Evolutionary conservation across 495 filamentous ascomycete species (phyloP), one percentile per base, ranked within the genome.

Genomic region (Annulohypoxylon stygium): DNA sequence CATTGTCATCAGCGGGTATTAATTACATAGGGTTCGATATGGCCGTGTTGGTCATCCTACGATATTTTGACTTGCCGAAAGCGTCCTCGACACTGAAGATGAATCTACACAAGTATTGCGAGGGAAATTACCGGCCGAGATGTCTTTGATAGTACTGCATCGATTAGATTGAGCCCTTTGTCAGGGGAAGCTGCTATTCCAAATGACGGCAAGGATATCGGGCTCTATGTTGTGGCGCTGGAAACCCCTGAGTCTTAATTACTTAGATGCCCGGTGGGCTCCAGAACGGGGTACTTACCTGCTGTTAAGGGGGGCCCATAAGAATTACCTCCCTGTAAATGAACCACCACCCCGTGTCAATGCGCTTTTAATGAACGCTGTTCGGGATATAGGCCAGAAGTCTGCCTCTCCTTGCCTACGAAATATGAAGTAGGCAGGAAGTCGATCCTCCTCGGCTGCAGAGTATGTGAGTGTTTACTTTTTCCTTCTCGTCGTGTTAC

Each of bases 151-250:
- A 41, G 10, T 33, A 50, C 39, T 34, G 39, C 10, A 48, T 57
- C 34, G 20, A 57, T 55, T 71, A 60, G 48, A 71, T 71, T 71
- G 57, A 61, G 39, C 2, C 14, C 30, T 16, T 47, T 47, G 18
- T 33, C 10, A 34, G 47, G 14, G 41, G 25, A 18, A 47, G 10
- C 12, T 55, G 9, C 50, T 9, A 23, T 26, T 48, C 37, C 45
- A 61, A 57, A 39, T 61, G 48, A 39, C 26, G 37, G 34, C 54
- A 65, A 62, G 66, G 66, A 61, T 70, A 57, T 7, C 34, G 30
- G 54, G 36, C 30, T 53, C 43, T 41, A 63, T 36, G 33, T 69
- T 20, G 33, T 62, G 33, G 55, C 39, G 33, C 36, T 65, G 71
- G 30, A 4, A 47, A 23, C 65, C 71, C 48, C 71, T 66, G 61